Evolutionary conservation across 805 yeast species (phyloP).

Genomic region (Blastobotrys muscicola): DNA sequence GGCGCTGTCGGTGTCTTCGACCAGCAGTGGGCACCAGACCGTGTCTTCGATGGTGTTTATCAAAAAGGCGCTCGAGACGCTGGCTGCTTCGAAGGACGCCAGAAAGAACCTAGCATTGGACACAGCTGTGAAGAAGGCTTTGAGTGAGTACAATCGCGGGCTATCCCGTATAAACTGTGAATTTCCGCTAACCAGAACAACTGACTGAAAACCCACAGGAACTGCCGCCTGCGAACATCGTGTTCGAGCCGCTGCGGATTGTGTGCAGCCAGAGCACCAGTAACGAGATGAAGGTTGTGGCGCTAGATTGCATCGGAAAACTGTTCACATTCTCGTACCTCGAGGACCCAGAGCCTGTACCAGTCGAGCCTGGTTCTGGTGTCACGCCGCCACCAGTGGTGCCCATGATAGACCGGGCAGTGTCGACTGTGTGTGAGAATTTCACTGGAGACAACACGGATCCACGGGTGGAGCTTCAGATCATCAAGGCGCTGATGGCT

Average conservation of each 20-base stretch:
- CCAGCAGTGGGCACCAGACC: slow-evolving; percentile 18
- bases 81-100: slow-evolving; percentile 52
- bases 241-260: slow-evolving; percentile 70
- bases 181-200: slow-evolving; percentile 16
- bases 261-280: slow-evolving; percentile 59
- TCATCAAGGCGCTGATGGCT: slow-evolving; percentile 82
- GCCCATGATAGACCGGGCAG: slow-evolving; percentile 67
- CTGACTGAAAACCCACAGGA: slow-evolving; percentile 22
- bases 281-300: slow-evolving; percentile 55
- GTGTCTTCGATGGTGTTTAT: slow-evolving; percentile 36
- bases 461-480: slow-evolving; percentile 81
- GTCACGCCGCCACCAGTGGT: slow-evolving; percentile 47
- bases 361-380: slow-evolving; percentile 29
- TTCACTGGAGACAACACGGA: slow-evolving; percentile 92
- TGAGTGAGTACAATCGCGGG: slow-evolving; percentile 17
- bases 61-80: slow-evolving; percentile 48
- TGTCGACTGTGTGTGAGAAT: slow-evolving; percentile 73
- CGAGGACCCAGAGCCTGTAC: slow-evolving; percentile 28
- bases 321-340: slow-evolving; percentile 79
- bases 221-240: slow-evolving; percentile 38
- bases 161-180: neutral
- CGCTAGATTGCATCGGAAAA: slow-evolving; percentile 81
- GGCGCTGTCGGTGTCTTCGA: slow-evolving; percentile 20
- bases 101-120: slow-evolving; percentile 35
- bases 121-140: slow-evolving; percentile 27